Base-by-base conservation (phyloP, 352 stramenopile species). In the Globisporangium uncinulatum region DNA sequence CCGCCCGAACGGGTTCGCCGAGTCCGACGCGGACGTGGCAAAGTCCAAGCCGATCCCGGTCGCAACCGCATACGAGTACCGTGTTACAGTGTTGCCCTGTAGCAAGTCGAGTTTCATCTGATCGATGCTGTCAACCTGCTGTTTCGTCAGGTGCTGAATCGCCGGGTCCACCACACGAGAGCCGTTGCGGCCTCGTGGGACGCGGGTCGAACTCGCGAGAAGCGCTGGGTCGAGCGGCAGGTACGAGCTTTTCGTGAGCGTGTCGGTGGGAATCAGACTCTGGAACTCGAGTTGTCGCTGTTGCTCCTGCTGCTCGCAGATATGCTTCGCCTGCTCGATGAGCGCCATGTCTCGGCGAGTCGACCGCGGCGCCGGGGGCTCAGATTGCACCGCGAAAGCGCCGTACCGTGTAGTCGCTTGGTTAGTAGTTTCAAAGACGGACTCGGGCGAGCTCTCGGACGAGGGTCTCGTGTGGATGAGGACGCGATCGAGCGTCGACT, bases 121-220 rank as follows among this genome's bases (percentile, higher is more conserved):
- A 48, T 92, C 82, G n/a, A 88, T 74, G 59, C 78, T 87, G 54
- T 92, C 79, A n/a, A 81, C 79, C 48, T 90, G 47, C 0, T 46
- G 63, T n/a, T 80, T 80, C 0, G 79, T 87, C 52, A 92, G 61
- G 49, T 90, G 72, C 47, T 78, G 67, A 37, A 89, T 68, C 9
- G 60, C 71, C 2, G 59, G 63, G 42, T 89, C 78, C 13, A 87
- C 57, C 19, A 83, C 58, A 2, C 74, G 73, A n/a, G 58, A 20
- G 0, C 79, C 75, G 43, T 88, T 88, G 42, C 70, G 71, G 11
- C 79, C 79, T 39, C 74, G 73, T 43, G 82, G 74, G 3, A 88
- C 65, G 0, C 76, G 74, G 2, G 62, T 70, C 7, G 60, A 64
- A 19, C n/a, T 59, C 15, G 66, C 54, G 21, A 76, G 63, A 11